A percentile compares a stretch with the other conserved stretches of the same genome.
These are phyloP conservation scores for Astrocystis sublimbata DNA, from an alignment of 495 filamentous ascomycete genomes.

Conservation along the genomic window DNA sequence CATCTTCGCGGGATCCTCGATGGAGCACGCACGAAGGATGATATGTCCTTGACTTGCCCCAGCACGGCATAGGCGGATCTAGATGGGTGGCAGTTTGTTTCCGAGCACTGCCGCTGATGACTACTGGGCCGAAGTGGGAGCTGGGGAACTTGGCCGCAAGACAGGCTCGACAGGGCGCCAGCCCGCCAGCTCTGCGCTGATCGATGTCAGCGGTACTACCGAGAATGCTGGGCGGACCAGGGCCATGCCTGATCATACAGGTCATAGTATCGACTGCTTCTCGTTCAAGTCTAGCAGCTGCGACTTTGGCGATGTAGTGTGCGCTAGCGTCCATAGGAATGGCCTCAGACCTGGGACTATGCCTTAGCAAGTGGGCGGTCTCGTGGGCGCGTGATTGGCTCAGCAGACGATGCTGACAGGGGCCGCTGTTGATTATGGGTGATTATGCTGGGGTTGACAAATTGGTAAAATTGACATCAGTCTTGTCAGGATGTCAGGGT, in stretches of 20 bases:
- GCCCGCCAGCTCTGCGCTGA: slow-evolving; percentile 3
- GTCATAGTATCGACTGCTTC: slow-evolving; percentile 6
- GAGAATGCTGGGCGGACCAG: slow-evolving; percentile 2
- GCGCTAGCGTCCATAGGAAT: background rate
- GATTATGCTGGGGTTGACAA: slow-evolving; percentile 8
- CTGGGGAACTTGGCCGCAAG: background rate
- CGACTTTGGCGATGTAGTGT: slow-evolving; percentile 9
- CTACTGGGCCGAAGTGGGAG: background rate
- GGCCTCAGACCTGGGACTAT: background rate
- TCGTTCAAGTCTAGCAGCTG: slow-evolving; percentile 7
- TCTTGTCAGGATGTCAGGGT: background rate
- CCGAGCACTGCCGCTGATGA: slow-evolving; percentile 13
- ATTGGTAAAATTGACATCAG: slow-evolving; percentile 10
- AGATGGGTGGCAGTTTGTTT: background rate
- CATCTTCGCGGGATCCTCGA: background rate
- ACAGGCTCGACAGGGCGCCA: background rate
- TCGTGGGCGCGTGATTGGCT: slow-evolving; percentile 2
- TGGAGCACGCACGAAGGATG: slow-evolving; percentile 3
- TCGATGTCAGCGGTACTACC: slow-evolving; percentile 7
- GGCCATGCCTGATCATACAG: slow-evolving; percentile 6
- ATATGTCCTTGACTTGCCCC: slow-evolving; percentile 1
- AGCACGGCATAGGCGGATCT: slow-evolving; percentile 10
- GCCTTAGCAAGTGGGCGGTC: background rate
- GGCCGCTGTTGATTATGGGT: background rate
- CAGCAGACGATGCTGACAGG: slow-evolving; percentile 8